phyloP scores from a whole-genome alignment of 495 filamentous ascomycete genomes.

The Penicillium simplicissimum region DNA sequence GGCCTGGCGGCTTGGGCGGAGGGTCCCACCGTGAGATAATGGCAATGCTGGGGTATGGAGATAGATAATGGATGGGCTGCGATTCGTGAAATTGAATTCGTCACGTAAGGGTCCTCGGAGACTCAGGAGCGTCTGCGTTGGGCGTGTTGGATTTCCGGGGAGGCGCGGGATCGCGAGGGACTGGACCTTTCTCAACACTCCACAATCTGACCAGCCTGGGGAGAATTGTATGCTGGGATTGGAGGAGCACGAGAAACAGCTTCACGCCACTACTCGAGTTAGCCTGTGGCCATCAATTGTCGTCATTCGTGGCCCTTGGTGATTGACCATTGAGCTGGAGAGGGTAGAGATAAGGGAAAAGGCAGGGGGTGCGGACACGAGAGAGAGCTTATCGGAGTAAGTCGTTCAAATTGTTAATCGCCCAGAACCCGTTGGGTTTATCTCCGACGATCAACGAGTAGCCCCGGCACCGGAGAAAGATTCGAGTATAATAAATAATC shows the following conservation, averaged over 20 bases:
- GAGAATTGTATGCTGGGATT: not conserved
- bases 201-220: not conserved
- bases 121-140: conserved; percentile 7
- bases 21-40: conserved; percentile 3
- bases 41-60: not conserved
- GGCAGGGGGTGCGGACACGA: not conserved
- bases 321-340: not conserved
- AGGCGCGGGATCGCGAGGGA: not conserved
- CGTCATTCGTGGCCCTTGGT: not conserved
- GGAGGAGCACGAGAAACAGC: not conserved
- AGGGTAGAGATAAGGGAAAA: conserved; percentile 3
- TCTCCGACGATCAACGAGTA: conserved; percentile 15
- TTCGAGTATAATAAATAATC: not conserved
- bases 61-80: conserved; percentile 14
- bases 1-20: conserved; percentile 1
- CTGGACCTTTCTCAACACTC: not conserved
- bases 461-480: conserved; percentile 8
- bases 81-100: conserved; percentile 12
- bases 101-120: conserved; percentile 18
- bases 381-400: conserved; percentile 16
- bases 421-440: conserved; percentile 16
- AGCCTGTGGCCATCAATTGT: not conserved
- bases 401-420: no score
- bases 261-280: not conserved
- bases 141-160: conserved; percentile 7